Evolutionary conservation across 179 eudicot genomes (phyloP), one percentile per base, ranked within the genome.

Genomic region (Vitellaria paradoxa): DNA sequence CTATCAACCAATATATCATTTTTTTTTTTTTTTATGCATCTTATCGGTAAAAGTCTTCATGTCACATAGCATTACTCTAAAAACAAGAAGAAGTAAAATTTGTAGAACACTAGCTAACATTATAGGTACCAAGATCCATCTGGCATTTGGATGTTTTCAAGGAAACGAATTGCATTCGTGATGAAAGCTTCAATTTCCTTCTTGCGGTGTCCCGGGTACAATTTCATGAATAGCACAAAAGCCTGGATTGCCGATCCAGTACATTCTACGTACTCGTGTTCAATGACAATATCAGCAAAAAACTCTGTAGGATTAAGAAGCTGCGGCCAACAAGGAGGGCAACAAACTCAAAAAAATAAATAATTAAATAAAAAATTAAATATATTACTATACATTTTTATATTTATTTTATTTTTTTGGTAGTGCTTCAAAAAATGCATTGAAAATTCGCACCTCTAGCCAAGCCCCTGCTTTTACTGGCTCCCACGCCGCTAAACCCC

Each of bases 401-500:
- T n/a, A n/a, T n/a, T n/a, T n/a, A 14, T 7, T 55, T 5, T 14
- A 3, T 15, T n/a, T 7, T n/a, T 46, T 18, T 26, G 21, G 6
- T 52, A n/a, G 14, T 49, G 2, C 17, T 5, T 3, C 37, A 10
- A 0, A 8, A 26, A 23, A 53, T 37, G 15, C 7, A 53, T 50
- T 0, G 18, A 26, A 14, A 47, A 15, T 64, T 23, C 65, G 15
- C 65, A 86, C 88, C 85, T 86, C 89, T 56, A 87, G 65, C 87
- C 87, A 87, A 42, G 82, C 80, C 17, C 78, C 76, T 45, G 80
- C 80, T 69, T 81, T 85, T 62, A 84, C 86, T 11, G 87, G 89
- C 78, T 87, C 89, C 89, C 89, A 87, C 50, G 82, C 89, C 56
- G 89, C 60, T 73, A 85, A 75, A 75, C 87, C 89, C 20, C 89